A percentile compares a stretch with the other conserved stretches of the same genome.
phyloP scores from a whole-genome alignment of 768 basidiomycete species.

The Termitomyces heimii region DNA sequence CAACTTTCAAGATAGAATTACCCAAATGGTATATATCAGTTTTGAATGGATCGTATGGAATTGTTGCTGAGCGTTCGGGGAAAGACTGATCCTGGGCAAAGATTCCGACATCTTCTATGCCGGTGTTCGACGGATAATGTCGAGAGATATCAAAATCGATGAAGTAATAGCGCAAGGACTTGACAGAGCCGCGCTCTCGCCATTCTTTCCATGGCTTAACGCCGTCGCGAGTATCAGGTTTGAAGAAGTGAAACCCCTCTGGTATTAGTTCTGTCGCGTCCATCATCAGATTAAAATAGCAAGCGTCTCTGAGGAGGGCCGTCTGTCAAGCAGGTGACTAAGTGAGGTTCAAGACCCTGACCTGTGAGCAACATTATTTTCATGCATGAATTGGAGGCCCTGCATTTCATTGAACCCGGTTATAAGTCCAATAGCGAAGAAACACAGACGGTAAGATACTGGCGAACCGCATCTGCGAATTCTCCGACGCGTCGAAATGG shows the following conservation, averaged over 20 bases:
- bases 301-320: constrained; percentile 4
- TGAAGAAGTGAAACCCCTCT: constrained; percentile 17
- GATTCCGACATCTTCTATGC: constrained; percentile 18
- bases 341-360: neutral
- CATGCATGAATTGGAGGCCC: constrained; percentile 19
- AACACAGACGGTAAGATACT: constrained; percentile 3
- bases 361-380: constrained; percentile 18
- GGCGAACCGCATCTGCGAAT: constrained; percentile 4
- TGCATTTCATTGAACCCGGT: neutral
- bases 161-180: constrained; percentile 27
- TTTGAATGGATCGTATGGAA: constrained; percentile 30
- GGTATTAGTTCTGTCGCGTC: constrained; percentile 22
- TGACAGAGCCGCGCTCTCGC: constrained; percentile 20
- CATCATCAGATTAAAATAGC: constrained; percentile 28
- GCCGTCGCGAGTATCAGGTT: constrained; percentile 9
- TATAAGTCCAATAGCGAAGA: neutral
- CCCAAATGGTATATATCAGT: constrained; percentile 40
- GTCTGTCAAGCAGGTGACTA: neutral
- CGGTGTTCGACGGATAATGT: constrained; percentile 17
- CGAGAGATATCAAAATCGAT: constrained; percentile 33
- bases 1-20: constrained; percentile 15
- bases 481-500: constrained; percentile 11
- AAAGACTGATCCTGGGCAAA: constrained; percentile 36
- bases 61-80: constrained; percentile 23
- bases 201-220: constrained; percentile 8